Evolutionary conservation across 345 rosid species (phyloP).

Genomic region (Nephelium lappaceum): DNA sequence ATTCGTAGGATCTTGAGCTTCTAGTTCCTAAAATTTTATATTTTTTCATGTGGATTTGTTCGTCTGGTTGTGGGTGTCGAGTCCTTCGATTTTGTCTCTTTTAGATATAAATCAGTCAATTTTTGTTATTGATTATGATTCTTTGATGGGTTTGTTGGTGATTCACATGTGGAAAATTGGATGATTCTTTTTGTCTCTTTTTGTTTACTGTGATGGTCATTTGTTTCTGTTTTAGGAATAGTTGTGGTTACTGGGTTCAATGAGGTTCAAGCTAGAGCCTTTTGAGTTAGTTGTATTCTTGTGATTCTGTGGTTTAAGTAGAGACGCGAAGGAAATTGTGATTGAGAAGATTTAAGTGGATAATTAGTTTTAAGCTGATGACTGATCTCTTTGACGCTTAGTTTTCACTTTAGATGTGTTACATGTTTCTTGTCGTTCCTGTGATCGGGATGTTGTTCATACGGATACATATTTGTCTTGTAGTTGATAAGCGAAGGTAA

Average conservation of each 20-base stretch:
- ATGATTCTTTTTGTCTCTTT: neutral
- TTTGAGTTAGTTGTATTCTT: neutral
- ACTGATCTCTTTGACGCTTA: neutral
- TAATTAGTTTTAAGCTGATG: neutral
- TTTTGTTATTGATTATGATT: neutral
- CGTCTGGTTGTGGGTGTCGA: neutral
- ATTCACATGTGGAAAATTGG: neutral
- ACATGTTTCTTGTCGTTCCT: neutral
- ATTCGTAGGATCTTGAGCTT: conserved; percentile 8
- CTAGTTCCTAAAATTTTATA: neutral
- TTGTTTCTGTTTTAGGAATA: neutral
- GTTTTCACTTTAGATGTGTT: neutral
- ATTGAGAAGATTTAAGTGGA: neutral
- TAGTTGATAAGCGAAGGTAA: neutral
- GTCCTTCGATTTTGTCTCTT: neutral
- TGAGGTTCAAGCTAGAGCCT: conserved; percentile 11
- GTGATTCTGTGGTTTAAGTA: neutral
- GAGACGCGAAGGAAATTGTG: neutral
- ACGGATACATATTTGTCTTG: neutral
- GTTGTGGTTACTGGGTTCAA: neutral
- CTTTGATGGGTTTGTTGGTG: neutral
- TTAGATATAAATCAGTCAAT: neutral
- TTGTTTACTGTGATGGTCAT: neutral
- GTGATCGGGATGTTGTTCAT: neutral
- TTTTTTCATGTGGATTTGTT: neutral